Percentiles rank a stretch among this genome's conserved stretches.
phyloP scores from a whole-genome alignment of 2,329 filamentous ascomycete genomes.

The Podosphaera fusca region DNA sequence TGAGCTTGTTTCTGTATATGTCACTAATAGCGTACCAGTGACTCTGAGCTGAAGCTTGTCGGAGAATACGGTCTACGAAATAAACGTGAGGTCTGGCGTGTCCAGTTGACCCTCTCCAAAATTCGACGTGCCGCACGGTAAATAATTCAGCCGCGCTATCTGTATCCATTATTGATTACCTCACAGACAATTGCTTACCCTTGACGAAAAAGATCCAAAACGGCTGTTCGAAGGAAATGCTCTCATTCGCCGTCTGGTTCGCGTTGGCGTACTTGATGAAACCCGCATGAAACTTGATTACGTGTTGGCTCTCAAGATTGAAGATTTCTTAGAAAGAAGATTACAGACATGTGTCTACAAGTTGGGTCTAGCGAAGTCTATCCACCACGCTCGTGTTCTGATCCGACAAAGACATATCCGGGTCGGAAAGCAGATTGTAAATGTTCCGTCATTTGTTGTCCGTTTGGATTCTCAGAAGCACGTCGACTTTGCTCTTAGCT shows the following conservation, averaged over 20 bases:
- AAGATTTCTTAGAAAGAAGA: constrained; percentile 99
- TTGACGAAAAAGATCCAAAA: constrained; percentile 99
- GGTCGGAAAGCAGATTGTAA: constrained; percentile 99
- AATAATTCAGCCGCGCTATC: constrained; percentile 3
- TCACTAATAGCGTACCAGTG: constrained; percentile 67
- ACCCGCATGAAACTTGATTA: constrained; percentile 99
- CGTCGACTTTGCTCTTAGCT: constrained; percentile 97
- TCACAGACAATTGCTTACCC: constrained; percentile 87
- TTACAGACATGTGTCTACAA: constrained; percentile 99
- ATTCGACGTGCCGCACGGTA: constrained; percentile 99
- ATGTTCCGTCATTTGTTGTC: constrained; percentile 97
- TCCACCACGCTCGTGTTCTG: constrained; percentile 98
- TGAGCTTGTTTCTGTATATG: constrained; percentile 93
- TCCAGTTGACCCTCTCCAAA: constrained; percentile 98
- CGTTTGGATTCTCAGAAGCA: constrained; percentile 99
- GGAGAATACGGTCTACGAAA: constrained; percentile 99
- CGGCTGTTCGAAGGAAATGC: constrained; percentile 99
- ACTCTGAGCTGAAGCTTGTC: constrained; percentile 98
- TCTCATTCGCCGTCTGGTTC: constrained; percentile 98
- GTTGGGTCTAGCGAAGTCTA: constrained; percentile 98
- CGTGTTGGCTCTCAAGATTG: constrained; percentile 95
- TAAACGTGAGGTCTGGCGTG: constrained; percentile 99
- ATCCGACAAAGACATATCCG: constrained; percentile 99
- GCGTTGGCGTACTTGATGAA: constrained; percentile 98
- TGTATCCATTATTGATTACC: neutral